Evolutionary conservation across 1,284 basidiomycete species (phyloP), one percentile per base, ranked within the genome.

Genomic region (Trichosporon faecale): DNA sequence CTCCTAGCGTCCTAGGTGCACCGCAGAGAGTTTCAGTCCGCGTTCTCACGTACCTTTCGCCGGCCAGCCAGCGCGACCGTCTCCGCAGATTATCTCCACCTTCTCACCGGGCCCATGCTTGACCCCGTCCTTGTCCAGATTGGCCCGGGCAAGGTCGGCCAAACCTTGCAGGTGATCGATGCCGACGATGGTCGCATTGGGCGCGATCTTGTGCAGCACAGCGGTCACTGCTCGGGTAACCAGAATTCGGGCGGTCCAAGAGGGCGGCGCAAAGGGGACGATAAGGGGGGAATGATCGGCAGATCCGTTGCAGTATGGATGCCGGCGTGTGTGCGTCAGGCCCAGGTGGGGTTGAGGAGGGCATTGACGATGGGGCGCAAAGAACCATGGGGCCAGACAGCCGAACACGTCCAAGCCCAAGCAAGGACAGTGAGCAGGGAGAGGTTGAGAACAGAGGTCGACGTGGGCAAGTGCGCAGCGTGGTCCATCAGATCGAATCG

Each of bases 101-200:
- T 44, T 44, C 27, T 61, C 57, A 7, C 63, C 52, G 3, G 65
- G 61, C 4, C 65, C 65, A 23, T 66, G 49, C 16, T 65, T 63
- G 0, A 83, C 65, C 0, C 91, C 92, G 75, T 95, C 93, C 11
- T 85, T 86, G 46, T 82, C 82, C 12, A 98, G 83, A 77, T 97
- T 98, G 21, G 81, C 73, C 7, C 86, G 81, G 0, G 91, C 91
- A 85, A 89, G 88, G 3, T 91, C 87, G 1, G 90, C 89, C 11
- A 97, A 87, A 74, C 90, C 89, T 0, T 88, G 86, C 73, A 99
- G 90, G 80, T 99, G 96, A 67, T 99, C 96, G 73, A 99, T 92
- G 1, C 94, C 95, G 14, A 97, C 86, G 2, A 98, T 91, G 72
- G 85, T 90, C 7, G 90, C 91, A 49, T 79, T 79, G 8, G 80